Percentiles rank a stretch among this genome's conserved stretches.
phyloP scores from a whole-genome alignment of 345 rosid genomes.

The Bruguiera parviflora region DNA sequence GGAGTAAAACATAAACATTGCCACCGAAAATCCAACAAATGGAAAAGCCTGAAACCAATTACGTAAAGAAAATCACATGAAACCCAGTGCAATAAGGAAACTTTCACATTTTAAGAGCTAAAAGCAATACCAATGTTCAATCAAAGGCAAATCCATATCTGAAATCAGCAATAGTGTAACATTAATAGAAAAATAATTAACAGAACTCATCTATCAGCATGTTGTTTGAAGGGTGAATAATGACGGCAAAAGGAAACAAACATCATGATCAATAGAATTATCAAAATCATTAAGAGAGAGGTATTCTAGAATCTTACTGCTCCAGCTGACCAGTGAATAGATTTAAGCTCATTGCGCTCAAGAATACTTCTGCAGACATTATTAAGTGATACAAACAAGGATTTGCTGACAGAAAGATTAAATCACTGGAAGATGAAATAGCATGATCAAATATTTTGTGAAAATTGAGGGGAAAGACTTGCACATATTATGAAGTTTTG shows the following conservation, averaged over 20 bases:
- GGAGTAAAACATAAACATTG: constrained; percentile 78
- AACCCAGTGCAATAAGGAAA: constrained; percentile 2
- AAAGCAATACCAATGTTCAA: neutral
- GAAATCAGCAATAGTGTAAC: neutral
- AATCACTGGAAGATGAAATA: neutral
- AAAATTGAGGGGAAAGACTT: neutral
- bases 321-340: constrained; percentile 79
- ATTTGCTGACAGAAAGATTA: neutral
- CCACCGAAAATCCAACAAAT: constrained; percentile 54
- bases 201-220: no score
- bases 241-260: neutral
- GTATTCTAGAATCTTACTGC: constrained; percentile 48
- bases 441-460: neutral
- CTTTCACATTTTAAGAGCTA: neutral
- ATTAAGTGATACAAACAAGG: constrained; percentile 37
- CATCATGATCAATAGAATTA: neutral
- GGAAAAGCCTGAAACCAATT: constrained; percentile 61
- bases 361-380: constrained; percentile 56
- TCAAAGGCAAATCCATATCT: neutral
- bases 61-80: constrained; percentile 4
- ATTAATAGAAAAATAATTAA: neutral
- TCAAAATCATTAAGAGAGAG: neutral
- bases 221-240: no score
- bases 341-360: constrained; percentile 66
- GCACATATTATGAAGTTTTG: constrained; percentile 1